phyloP scores from a whole-genome alignment of 1,139 yeast species.

The Ogataea hybrid region DNA sequence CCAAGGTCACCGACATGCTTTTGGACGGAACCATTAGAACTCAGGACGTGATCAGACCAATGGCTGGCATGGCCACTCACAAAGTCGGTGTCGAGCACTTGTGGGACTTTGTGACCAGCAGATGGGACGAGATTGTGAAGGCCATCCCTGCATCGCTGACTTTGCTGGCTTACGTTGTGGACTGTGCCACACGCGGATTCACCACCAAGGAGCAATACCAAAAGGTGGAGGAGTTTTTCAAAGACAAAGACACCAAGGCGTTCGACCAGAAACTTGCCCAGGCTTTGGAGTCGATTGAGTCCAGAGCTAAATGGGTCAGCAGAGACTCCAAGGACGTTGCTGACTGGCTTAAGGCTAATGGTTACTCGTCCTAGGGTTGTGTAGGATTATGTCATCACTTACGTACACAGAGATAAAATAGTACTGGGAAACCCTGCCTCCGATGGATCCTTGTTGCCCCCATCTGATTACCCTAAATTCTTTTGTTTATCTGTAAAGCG shows the following conservation, averaged over 20 bases:
- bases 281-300: slow-evolving; percentile 51
- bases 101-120: slow-evolving; percentile 75
- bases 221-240: slow-evolving; percentile 50
- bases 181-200: slow-evolving; percentile 60
- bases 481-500: neutral
- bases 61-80: slow-evolving; percentile 66
- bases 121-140: slow-evolving; percentile 67
- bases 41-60: slow-evolving; percentile 81
- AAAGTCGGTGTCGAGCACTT: slow-evolving; percentile 60
- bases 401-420: too few relatives aligned
- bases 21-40: slow-evolving; percentile 70
- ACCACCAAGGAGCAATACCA: slow-evolving; percentile 58
- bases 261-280: slow-evolving; percentile 60
- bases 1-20: slow-evolving; percentile 58
- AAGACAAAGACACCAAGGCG: slow-evolving; percentile 56
- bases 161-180: slow-evolving; percentile 73
- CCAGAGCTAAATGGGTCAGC: slow-evolving; percentile 49
- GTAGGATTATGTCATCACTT: slow-evolving; percentile 2
- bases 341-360: slow-evolving; percentile 29
- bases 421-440: neutral
- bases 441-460: slow-evolving; percentile 1
- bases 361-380: slow-evolving; percentile 14
- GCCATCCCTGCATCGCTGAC: slow-evolving; percentile 80
- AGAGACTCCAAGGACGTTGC: slow-evolving; percentile 32
- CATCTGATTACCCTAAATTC: slow-evolving; percentile 1